Evolutionary conservation across 2,329 filamentous ascomycete genomes (phyloP).

Genomic region (Colletotrichum caudatum): DNA sequence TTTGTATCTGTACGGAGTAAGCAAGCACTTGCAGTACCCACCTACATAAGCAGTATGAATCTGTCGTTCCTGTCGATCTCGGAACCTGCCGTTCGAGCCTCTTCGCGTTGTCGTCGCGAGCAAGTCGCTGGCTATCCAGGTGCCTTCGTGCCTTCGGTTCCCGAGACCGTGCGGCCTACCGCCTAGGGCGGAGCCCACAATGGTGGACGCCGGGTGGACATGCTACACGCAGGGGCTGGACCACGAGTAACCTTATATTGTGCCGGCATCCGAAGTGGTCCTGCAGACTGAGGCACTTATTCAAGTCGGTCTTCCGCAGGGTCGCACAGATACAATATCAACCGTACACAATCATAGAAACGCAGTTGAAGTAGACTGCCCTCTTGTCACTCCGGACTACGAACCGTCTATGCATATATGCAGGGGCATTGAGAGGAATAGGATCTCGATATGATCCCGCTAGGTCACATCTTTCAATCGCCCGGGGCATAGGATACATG

Average conservation of each 20-base stretch:
- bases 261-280: neutral
- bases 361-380: too few relatives aligned
- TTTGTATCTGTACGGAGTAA: too few relatives aligned
- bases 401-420: neutral
- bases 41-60: neutral
- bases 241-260: neutral
- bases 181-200: too few relatives aligned
- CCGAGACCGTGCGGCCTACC: neutral
- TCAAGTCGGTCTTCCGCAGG: too few relatives aligned
- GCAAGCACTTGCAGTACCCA: neutral
- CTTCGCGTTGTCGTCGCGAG: neutral
- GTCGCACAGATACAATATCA: too few relatives aligned
- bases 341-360: too few relatives aligned
- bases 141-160: neutral
- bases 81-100: neutral
- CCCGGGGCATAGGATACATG: neutral
- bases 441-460: neutral
- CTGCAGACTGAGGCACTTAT: neutral
- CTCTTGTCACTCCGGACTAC: too few relatives aligned
- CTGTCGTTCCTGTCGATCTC: constrained; percentile 28
- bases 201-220: neutral
- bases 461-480: neutral
- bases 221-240: neutral
- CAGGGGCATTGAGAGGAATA: neutral
- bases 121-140: neutral